Conservation (phyloP, 106 monocot species). For the Dendrobium huoshanense region DNA sequence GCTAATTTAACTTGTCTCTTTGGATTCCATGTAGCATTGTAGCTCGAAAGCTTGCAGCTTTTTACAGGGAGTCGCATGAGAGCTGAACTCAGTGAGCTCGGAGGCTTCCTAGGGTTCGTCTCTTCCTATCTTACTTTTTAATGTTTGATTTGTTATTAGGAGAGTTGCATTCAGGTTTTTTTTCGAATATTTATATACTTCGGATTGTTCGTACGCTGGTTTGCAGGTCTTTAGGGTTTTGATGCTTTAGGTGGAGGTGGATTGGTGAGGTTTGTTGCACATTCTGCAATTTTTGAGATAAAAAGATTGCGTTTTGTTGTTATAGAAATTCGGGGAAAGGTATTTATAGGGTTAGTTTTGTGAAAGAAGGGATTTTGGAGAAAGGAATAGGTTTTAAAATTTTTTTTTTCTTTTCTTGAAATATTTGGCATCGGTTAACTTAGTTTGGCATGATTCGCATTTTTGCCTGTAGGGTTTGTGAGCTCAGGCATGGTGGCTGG, state of each 20-base stretch:
- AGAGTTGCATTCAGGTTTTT: not conserved
- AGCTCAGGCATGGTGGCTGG: not conserved
- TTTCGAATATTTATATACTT: not conserved
- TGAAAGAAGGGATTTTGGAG: not conserved
- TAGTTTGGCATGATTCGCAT: not conserved
- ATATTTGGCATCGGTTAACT: not conserved
- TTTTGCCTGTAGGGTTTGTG: not conserved
- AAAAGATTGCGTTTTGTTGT: not conserved
- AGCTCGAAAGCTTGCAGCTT: not conserved
- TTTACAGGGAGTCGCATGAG: not conserved
- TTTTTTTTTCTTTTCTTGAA: not conserved
- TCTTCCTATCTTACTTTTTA: not conserved
- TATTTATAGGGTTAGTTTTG: not conserved
- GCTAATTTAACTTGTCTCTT: not conserved
- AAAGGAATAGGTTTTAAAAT: not conserved
- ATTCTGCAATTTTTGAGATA: not conserved
- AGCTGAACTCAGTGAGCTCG: not conserved
- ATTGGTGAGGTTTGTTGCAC: not conserved
- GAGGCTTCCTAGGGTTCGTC: not conserved
- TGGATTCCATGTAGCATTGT: not conserved
- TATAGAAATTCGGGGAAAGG: not conserved
- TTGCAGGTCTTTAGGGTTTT: not conserved
- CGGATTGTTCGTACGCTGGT: not conserved
- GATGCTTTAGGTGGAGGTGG: not conserved
- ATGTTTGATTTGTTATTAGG: not conserved